A percentile compares a stretch with the other conserved stretches of the same genome.
These are phyloP conservation scores for Phaeophleospora eucalypticola DNA, from an alignment of 2,329 filamentous ascomycete species.

Conservation along the genomic window DNA sequence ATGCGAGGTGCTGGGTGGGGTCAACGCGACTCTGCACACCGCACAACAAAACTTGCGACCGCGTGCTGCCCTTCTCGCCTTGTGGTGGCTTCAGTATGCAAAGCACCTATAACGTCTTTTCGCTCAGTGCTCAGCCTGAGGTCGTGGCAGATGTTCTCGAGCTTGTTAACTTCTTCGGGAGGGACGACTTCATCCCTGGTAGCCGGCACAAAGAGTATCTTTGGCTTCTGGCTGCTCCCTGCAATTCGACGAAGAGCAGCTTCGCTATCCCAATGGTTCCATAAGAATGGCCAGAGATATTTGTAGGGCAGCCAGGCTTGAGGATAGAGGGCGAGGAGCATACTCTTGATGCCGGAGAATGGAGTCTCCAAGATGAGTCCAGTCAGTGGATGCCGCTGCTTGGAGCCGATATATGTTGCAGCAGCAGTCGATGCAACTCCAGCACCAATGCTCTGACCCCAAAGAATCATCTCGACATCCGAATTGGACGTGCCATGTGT, in stretches of 20 bases:
- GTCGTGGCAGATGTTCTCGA: conserved; percentile 42
- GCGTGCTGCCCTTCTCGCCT: conserved; percentile 41
- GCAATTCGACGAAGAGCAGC: conserved; percentile 40
- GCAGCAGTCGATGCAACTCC: conserved; percentile 65
- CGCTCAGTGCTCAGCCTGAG: conserved; percentile 36
- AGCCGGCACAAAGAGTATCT: conserved; percentile 55
- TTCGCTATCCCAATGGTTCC: conserved; percentile 54
- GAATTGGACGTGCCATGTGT: conserved; percentile 30
- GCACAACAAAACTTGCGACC: conserved; percentile 24
- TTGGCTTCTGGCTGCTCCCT: conserved; percentile 12
- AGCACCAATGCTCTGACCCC: conserved; percentile 74
- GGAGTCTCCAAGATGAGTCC: conserved; percentile 70
- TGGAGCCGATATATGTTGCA: conserved; percentile 39
- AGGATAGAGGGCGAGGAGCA: conserved; percentile 70
- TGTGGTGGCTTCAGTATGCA: conserved; percentile 49
- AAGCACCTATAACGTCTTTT: conserved; percentile 41
- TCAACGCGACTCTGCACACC: not conserved
- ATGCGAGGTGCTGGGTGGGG: no score
- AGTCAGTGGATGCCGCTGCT: conserved; percentile 8
- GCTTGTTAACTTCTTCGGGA: conserved; percentile 52
- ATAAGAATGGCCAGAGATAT: conserved; percentile 68
- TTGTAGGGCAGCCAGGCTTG: conserved; percentile 76
- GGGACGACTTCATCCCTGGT: conserved; percentile 56
- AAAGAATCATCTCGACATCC: conserved; percentile 54
- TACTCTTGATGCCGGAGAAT: conserved; percentile 65